phyloP scores from a whole-genome alignment of 306 rosid genomes.

The Castanospermum australe region DNA sequence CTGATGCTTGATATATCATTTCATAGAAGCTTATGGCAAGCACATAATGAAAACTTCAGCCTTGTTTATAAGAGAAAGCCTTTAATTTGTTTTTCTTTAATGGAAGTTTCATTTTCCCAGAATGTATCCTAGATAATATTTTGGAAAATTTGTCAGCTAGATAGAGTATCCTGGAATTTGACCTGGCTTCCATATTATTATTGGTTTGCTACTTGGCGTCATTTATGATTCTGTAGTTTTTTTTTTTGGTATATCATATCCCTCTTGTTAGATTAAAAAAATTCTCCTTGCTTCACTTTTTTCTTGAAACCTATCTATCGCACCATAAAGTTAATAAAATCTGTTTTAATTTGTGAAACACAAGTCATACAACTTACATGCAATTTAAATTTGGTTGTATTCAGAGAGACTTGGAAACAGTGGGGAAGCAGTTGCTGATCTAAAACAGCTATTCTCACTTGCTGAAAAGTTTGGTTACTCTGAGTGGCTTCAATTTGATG shows the following conservation, averaged over 20 bases:
- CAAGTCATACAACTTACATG: conserved; percentile 19
- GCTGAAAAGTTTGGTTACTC: conserved; percentile 93
- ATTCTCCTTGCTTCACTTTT: not conserved
- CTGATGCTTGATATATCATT: conserved; percentile 12
- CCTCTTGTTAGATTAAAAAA: not conserved
- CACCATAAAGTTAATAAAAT: conserved; percentile 14
- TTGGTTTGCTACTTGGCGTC: not conserved
- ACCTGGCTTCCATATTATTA: not conserved
- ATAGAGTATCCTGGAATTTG: conserved; percentile 13
- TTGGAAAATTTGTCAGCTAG: conserved; percentile 2
- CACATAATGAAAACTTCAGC: not conserved
- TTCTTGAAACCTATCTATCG: conserved; percentile 3
- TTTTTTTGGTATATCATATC: not conserved
- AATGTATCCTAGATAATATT: not conserved
- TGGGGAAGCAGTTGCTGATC: conserved; percentile 84
- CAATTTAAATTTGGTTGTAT: conserved; percentile 33
- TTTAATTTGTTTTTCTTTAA: not conserved
- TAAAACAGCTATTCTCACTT: conserved; percentile 79
- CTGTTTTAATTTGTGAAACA: not conserved
- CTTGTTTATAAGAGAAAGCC: not conserved
- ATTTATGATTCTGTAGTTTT: not conserved
- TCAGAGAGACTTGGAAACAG: conserved; percentile 72
- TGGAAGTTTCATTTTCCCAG: conserved; percentile 10
- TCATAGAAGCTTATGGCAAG: not conserved
- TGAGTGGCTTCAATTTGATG: conserved; percentile 95